Conservation (phyloP, 2,329 filamentous ascomycete genomes). For the Fusarium poae region DNA sequence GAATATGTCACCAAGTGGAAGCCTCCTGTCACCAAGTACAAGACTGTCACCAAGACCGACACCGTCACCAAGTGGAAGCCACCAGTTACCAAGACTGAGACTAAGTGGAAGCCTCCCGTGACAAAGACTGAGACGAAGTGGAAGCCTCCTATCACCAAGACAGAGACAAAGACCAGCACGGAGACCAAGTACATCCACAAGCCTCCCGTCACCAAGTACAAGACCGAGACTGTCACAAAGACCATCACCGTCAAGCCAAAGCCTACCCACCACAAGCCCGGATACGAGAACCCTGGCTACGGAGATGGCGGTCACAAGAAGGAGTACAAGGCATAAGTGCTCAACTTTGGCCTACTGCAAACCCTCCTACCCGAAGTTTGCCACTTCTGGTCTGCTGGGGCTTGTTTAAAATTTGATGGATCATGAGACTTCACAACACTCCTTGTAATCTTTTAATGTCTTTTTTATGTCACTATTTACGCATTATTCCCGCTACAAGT, state of each 20-base stretch:
- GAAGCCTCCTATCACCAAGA: constrained; percentile 20
- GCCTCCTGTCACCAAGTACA: constrained; percentile 21
- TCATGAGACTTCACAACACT: constrained; percentile 13
- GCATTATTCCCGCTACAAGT: not conserved
- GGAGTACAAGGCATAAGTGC: constrained; percentile 23
- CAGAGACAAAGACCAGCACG: constrained; percentile 10
- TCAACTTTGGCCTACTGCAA: not conserved
- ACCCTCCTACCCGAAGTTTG: not conserved
- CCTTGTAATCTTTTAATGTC: constrained; percentile 25
- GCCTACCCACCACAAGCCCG: constrained; percentile 19
- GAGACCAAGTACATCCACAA: constrained; percentile 22
- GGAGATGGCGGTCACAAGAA: constrained; percentile 16
- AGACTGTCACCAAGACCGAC: constrained; percentile 18
- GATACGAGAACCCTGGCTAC: constrained; percentile 1
- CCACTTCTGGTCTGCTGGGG: not conserved
- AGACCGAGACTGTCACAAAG: constrained; percentile 8
- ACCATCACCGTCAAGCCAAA: constrained; percentile 14
- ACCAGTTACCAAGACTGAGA: constrained; percentile 12
- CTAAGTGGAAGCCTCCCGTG: constrained; percentile 17
- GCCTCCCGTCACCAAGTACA: constrained; percentile 23
- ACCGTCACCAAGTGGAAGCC: constrained; percentile 12
- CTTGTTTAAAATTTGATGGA: constrained; percentile 1
- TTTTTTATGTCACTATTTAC: not conserved
- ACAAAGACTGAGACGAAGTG: constrained; percentile 29
- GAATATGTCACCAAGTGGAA: constrained; percentile 26